These are phyloP conservation scores for Cutaneotrichosporon cyanovorans DNA, from an alignment of 1,284 basidiomycete genomes.

Conservation along the genomic window DNA sequence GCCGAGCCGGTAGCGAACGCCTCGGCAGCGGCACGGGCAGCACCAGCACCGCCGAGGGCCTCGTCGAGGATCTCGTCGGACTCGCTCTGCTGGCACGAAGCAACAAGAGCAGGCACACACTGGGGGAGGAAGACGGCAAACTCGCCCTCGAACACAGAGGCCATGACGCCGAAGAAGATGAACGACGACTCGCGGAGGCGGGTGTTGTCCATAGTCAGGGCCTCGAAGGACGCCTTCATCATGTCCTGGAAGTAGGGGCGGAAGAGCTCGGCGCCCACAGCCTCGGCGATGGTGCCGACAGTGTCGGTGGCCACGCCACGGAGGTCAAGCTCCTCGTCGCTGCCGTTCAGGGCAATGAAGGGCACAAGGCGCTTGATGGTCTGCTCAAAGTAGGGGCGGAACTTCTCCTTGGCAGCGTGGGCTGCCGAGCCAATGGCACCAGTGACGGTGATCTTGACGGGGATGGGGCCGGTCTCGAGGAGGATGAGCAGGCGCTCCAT, in stretches of 20 bases:
- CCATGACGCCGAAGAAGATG: conserved; percentile 98
- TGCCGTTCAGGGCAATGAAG: conserved; percentile 67
- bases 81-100: conserved; percentile 70
- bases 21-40: conserved; percentile 36
- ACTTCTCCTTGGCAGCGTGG: conserved; percentile 89
- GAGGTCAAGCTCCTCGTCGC: conserved; percentile 72
- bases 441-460: conserved; percentile 91
- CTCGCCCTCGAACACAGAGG: conserved; percentile 89
- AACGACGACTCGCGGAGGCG: conserved; percentile 92
- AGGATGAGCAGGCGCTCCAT: conserved; percentile 91
- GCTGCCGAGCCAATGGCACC: conserved; percentile 98
- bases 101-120: conserved; percentile 79
- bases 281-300: conserved; percentile 94
- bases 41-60: conserved; percentile 33
- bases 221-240: conserved; percentile 93
- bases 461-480: conserved; percentile 74
- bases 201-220: conserved; percentile 73
- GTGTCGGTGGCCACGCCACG: conserved; percentile 98
- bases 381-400: conserved; percentile 89
- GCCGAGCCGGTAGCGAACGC: conserved; percentile 60
- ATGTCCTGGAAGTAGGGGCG: conserved; percentile 89
- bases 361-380: conserved; percentile 85
- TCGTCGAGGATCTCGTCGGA: conserved; percentile 60
- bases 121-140: conserved; percentile 80
- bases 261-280: conserved; percentile 90